phyloP scores from a whole-genome alignment of 192 early-diverging fungal genomes.

The Coemansia sp. region DNA sequence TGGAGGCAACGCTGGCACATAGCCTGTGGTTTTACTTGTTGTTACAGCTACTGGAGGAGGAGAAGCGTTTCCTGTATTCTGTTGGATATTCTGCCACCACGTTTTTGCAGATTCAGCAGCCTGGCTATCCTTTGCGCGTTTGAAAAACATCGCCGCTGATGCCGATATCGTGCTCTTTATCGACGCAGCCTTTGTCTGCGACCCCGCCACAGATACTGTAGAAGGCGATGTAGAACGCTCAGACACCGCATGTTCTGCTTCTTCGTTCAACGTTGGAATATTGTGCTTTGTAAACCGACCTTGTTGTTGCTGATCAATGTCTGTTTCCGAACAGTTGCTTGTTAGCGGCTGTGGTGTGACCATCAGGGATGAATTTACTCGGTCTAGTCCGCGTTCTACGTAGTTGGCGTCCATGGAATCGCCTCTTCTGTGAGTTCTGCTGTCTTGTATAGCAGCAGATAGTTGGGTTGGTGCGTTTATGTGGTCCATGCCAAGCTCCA shows the following conservation, averaged over 20 bases:
- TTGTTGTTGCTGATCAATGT: neutral
- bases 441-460: neutral
- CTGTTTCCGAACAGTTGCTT: slow-evolving; percentile 7
- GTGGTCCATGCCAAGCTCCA: neutral
- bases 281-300: neutral
- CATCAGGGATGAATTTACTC: neutral
- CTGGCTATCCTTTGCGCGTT: slow-evolving; percentile 50
- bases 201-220: neutral
- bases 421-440: neutral
- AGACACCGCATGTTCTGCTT: neutral
- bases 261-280: neutral
- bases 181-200: slow-evolving; percentile 15
- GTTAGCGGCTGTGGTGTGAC: neutral
- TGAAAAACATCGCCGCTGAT: slow-evolving; percentile 35
- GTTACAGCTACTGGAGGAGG: neutral
- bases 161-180: slow-evolving; percentile 30
- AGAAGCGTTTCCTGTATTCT: neutral
- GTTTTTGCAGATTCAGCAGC: slow-evolving; percentile 49
- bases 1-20: neutral
- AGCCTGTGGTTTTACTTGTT: neutral
- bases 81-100: slow-evolving; percentile 52
- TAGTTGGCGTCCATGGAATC: neutral
- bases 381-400: neutral
- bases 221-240: slow-evolving; percentile 13
- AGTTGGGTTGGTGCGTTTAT: neutral